Base-by-base conservation (phyloP, 2,329 filamentous ascomycete species). In the Pezicula rhizophila region DNA sequence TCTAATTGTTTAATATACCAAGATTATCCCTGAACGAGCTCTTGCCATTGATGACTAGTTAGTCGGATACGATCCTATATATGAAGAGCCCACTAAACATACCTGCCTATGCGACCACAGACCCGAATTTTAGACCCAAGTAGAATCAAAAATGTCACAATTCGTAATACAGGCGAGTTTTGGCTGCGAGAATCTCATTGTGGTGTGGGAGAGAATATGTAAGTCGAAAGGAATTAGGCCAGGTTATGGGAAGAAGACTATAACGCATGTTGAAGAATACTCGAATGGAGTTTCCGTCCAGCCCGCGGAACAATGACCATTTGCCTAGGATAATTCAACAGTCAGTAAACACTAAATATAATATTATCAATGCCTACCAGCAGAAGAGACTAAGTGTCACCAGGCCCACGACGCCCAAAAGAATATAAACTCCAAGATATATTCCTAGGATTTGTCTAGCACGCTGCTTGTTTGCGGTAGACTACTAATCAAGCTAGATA, bases 71-170 rank as follows among this genome's bases (percentile, higher is more conserved):
- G 7, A 15, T 18, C 10, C 11, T 15, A 5, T 15, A 18, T 17
- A 8, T 5, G 17, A 20, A 15, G 18, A 20, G 18, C 10, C 14
- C 14, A 20, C 14, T 15, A 20, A n/a, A n/a, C 38, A 40, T 15
- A 40, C 38, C 38, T 40, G 14, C 38, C 58, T 7, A 52, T 58
- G 3, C 78, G 71, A 1, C 79, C 79, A 42, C 74, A 78, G 8
- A 82, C 54, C 11, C 56, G 59, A 20, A 61, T 48, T 71, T 78
- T 28, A 71, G 80, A 76, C 68, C 8, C 78, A 73, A 42, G 72
- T 73, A 11, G 78, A 63, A 23, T 73, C 1, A 45, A 46, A 7
- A 54, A 72, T 72, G 54, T 76, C 66, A 7, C 37, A 45, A 52
- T 42, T 33, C 45, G 14, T 20, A 40, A 15, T 11, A 20, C 38